Evolutionary conservation across 1,284 basidiomycete species (phyloP).

Genomic region (Coniferiporia weirii): DNA sequence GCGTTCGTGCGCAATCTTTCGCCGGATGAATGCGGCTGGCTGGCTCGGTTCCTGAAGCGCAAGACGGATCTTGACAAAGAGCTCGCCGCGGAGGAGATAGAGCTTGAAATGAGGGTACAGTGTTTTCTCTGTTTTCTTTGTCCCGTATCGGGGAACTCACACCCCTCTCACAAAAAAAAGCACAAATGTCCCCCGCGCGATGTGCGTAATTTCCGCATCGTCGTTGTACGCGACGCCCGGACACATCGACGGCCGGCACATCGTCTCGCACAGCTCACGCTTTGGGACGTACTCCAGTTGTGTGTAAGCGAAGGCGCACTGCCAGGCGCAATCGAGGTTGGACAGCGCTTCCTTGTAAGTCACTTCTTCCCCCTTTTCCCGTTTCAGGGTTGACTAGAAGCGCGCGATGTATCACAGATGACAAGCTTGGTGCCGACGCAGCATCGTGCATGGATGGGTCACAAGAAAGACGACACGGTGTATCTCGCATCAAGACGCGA

Average conservation of each 20-base stretch:
- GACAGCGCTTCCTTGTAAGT: constrained; percentile 67
- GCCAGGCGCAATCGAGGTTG: constrained; percentile 53
- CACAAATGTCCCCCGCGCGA: constrained; percentile 69
- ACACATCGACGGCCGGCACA: constrained; percentile 44
- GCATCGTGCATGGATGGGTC: constrained; percentile 57
- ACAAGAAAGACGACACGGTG: constrained; percentile 48
- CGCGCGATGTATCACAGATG: constrained; percentile 33
- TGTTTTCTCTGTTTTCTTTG: neutral
- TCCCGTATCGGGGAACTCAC: constrained; percentile 1
- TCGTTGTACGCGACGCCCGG: constrained; percentile 69
- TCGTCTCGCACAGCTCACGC: constrained; percentile 69
- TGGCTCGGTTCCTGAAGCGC: constrained; percentile 52
- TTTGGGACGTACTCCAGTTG: constrained; percentile 74
- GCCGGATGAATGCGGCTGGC: constrained; percentile 52
- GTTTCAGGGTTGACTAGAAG: constrained; percentile 1
- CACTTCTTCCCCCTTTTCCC: neutral
- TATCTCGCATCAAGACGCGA: constrained; percentile 59
- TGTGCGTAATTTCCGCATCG: constrained; percentile 76
- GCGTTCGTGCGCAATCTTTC: constrained; percentile 31
- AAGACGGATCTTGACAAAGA: constrained; percentile 48
- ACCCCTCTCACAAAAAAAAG: constrained; percentile 33
- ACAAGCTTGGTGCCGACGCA: constrained; percentile 62
- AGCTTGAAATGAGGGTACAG: constrained; percentile 63
- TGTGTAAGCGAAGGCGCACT: constrained; percentile 45
- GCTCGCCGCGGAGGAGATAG: constrained; percentile 52